These are phyloP conservation scores for Collybia sp. DNA, from an alignment of 768 basidiomycete species.

Conservation along the genomic window DNA sequence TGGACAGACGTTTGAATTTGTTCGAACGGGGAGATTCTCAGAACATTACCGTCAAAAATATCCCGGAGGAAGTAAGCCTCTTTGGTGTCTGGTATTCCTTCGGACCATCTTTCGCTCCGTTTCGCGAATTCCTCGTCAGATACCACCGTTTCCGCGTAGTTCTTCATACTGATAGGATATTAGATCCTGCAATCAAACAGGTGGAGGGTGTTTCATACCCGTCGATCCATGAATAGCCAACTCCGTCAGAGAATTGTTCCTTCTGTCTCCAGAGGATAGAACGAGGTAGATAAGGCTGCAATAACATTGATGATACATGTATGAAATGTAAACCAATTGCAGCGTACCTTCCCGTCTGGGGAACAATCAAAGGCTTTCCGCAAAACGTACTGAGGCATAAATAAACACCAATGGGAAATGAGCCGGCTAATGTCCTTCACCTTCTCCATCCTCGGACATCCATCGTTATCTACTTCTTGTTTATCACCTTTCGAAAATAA, in stretches of 20 bases:
- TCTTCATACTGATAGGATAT: conserved; percentile 72
- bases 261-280: conserved; percentile 99
- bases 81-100: conserved; percentile 89
- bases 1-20: conserved; percentile 16
- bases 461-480: conserved; percentile 79
- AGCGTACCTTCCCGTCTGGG: conserved; percentile 65
- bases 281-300: conserved; percentile 84
- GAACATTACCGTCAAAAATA: conserved; percentile 71
- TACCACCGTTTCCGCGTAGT: conserved; percentile 68
- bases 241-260: conserved; percentile 98
- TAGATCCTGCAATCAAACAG: conserved; percentile 2
- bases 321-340: too few relatives aligned
- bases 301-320: too few relatives aligned
- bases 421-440: conserved; percentile 31
- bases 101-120: conserved; percentile 68
- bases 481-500: conserved; percentile 78
- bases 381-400: conserved; percentile 71
- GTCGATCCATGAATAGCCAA: conserved; percentile 99
- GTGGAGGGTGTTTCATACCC: conserved; percentile 42
- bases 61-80: conserved; percentile 94
- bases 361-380: conserved; percentile 93
- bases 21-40: too few relatives aligned
- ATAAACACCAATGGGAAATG: not conserved
- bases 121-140: conserved; percentile 80
- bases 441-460: conserved; percentile 94